These are phyloP conservation scores for Kluyveromyces dobzhanskii DNA, from an alignment of 805 yeast genomes.

Conservation along the genomic window DNA sequence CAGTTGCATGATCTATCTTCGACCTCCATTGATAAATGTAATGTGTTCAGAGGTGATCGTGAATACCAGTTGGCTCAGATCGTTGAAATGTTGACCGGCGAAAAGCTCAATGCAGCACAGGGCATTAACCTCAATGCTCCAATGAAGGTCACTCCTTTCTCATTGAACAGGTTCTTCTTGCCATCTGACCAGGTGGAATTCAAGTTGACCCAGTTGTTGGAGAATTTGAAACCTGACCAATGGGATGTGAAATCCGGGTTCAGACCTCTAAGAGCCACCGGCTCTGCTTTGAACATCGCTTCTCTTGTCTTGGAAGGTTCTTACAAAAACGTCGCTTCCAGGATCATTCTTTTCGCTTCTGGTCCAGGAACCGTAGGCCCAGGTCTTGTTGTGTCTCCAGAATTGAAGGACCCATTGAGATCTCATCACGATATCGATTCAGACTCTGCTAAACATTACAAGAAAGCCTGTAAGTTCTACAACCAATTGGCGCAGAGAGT, in stretches of 20 bases:
- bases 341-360: slow-evolving; percentile 83
- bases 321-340: slow-evolving; percentile 78
- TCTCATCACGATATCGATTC: slow-evolving; percentile 95
- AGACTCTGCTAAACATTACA: slow-evolving; percentile 79
- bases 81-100: slow-evolving; percentile 55
- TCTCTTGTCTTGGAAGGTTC: slow-evolving; percentile 72
- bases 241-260: slow-evolving; percentile 84
- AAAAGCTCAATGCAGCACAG: slow-evolving; percentile 35
- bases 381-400: slow-evolving; percentile 86
- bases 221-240: slow-evolving; percentile 67
- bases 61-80: slow-evolving; percentile 55
- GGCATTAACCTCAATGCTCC: slow-evolving; percentile 20
- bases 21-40: slow-evolving; percentile 60
- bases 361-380: slow-evolving; percentile 96
- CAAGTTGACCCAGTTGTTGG: slow-evolving; percentile 71
- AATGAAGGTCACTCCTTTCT: slow-evolving; percentile 33
- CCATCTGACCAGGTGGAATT: slow-evolving; percentile 76
- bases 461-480: slow-evolving; percentile 77
- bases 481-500: slow-evolving; percentile 66
- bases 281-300: slow-evolving; percentile 85
- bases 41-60: slow-evolving; percentile 82
- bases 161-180: slow-evolving; percentile 55
- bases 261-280: slow-evolving; percentile 87
- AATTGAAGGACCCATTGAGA: slow-evolving; percentile 91
- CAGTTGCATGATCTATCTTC: slow-evolving; percentile 79